Evolutionary conservation across 2,329 filamentous ascomycete genomes (phyloP).

Genomic region (Aspergillus phoenicis): DNA sequence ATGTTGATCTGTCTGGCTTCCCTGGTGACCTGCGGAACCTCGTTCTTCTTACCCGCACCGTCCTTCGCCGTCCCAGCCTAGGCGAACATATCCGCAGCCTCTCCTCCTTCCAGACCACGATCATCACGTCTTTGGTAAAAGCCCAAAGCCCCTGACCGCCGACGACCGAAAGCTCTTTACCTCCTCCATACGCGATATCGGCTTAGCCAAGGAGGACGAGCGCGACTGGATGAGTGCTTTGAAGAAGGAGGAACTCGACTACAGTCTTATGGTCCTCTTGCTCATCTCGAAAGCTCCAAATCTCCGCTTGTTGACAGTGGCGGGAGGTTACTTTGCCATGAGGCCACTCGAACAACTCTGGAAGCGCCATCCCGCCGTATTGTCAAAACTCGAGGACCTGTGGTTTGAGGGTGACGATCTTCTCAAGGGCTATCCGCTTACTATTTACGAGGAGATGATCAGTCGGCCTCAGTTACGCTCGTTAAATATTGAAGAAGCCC

Average conservation of each 20-base stretch:
- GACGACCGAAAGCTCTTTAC: constrained; percentile 15
- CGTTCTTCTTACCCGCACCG: constrained; percentile 16
- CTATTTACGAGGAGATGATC: constrained; percentile 16
- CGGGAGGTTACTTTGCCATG: constrained; percentile 8
- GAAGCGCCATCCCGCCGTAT: constrained; percentile 12
- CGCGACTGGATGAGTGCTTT: constrained; percentile 18
- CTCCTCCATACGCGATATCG: constrained; percentile 12
- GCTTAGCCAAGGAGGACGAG: constrained; percentile 18
- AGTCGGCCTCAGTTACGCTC: constrained; percentile 11
- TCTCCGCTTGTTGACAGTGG: constrained; percentile 18
- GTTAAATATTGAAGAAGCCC: constrained; percentile 17
- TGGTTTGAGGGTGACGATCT: constrained; percentile 11
- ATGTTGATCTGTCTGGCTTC: constrained; percentile 19
- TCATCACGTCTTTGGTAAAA: background rate
- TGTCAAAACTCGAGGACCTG: constrained; percentile 20
- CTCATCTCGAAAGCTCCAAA: constrained; percentile 25
- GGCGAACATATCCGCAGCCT: constrained; percentile 21
- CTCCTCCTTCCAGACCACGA: background rate
- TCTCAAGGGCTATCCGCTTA: constrained; percentile 13
- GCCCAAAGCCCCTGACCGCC: background rate
- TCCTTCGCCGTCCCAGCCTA: constrained; percentile 23
- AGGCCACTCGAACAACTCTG: constrained; percentile 16
- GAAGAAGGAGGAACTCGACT: constrained; percentile 3
- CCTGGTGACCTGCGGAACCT: constrained; percentile 2
- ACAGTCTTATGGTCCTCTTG: constrained; percentile 20